Base-by-base conservation (phyloP, 768 basidiomycete genomes). In the Lentinus brumalis region DNA sequence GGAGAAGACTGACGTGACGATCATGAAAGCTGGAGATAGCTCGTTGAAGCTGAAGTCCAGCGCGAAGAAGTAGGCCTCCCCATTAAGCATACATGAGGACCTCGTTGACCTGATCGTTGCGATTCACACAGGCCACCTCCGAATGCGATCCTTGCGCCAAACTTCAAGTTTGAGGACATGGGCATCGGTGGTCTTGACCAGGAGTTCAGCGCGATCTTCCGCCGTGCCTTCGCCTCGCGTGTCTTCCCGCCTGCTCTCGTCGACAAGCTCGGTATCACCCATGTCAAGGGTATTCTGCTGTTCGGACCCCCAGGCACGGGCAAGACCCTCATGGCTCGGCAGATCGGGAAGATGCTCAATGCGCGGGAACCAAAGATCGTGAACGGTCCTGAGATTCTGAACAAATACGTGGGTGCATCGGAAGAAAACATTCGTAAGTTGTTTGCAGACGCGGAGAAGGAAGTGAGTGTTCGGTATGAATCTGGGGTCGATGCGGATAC, bases 101-200 rank as follows among this genome's bases (percentile, higher is more conserved):
- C 51, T 49, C 12, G 29, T 26, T 26, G 46, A 26, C 26, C 15
- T 26, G 46, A 26, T 26, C 15, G 61, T 39, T 50, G 18, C 50
- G 21, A 4, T 6, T 9, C 12, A 6, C 60, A 56, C 50, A 96
- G 94, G 67, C 86, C 92, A 0, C 88, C 94, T 5, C 86, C 95
- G 7, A 98, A 98, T 71, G 94, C 97, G 0, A 96, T 99, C 66
- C 83, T 99, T 10, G 88, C 94, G 0, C 94, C 97, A 1, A 98
- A 98, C 76, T 99, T 99, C 85, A 98, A 97, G 75, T 99, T 99
- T 63, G 92, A 96, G 70, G 97, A 99, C 73, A 98, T 99, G 96
- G 97, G 97, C 16, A 98, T 99, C 69, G 97, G 97, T 70, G 97
- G 97, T 69, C 80, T 99, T 38, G 97, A 99, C 73, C 81, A 86